Percentiles rank a stretch among this genome's conserved stretches.
These are phyloP conservation scores for Margaritispora aquatica DNA, from an alignment of 495 filamentous ascomycete genomes.

Conservation along the genomic window DNA sequence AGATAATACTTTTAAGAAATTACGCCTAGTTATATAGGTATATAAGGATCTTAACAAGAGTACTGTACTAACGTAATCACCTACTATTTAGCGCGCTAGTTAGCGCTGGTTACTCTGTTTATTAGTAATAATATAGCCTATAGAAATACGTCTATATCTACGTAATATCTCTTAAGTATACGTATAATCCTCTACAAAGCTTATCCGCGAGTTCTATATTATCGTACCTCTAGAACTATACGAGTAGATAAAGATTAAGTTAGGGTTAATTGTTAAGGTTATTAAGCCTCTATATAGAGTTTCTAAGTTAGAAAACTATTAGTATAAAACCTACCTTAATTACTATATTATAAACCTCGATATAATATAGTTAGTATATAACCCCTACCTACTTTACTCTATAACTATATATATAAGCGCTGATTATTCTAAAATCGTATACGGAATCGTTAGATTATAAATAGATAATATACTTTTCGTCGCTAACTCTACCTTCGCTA, in stretches of 20 bases:
- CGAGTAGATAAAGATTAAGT: background rate
- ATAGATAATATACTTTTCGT: conserved; percentile 7
- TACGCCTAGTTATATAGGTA: background rate
- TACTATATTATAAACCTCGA: background rate
- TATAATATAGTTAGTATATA: conserved; percentile 3
- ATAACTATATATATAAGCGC: no score
- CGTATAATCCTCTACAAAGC: background rate
- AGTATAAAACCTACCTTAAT: conserved; percentile 1
- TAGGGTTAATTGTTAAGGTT: background rate
- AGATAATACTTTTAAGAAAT: background rate
- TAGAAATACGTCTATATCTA: background rate
- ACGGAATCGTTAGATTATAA: conserved; percentile 1
- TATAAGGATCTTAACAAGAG: background rate
- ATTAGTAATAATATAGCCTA: background rate
- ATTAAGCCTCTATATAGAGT: background rate
- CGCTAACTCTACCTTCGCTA: background rate
- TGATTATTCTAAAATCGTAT: no score
- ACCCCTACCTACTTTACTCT: conserved; percentile 9
- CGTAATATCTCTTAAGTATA: background rate
- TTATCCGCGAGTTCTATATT: background rate
- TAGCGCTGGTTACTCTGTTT: background rate
- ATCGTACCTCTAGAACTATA: background rate
- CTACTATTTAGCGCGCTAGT: background rate
- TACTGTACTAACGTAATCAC: background rate
- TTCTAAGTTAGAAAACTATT: background rate